A percentile compares a stretch with the other conserved stretches of the same genome.
phyloP scores from a whole-genome alignment of 345 rosid genomes.

The Tarenaya hassleriana region DNA sequence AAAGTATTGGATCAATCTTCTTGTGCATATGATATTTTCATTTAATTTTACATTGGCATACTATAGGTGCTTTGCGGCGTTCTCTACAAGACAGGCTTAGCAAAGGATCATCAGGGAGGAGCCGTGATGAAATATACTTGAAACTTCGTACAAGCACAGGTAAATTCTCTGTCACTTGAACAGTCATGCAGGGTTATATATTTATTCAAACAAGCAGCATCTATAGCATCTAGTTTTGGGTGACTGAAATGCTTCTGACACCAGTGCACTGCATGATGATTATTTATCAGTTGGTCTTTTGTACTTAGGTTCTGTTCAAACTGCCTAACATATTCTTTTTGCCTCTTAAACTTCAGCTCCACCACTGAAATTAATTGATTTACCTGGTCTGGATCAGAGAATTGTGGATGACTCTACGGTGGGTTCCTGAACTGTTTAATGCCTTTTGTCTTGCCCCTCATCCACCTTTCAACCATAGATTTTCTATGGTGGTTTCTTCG shows the following conservation, averaged over 20 bases:
- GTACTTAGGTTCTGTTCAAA: slow-evolving; percentile 5
- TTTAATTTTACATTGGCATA: slow-evolving; percentile 21
- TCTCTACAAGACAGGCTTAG: slow-evolving; percentile 87
- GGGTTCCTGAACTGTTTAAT: slow-evolving; percentile 28
- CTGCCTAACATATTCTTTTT: slow-evolving; percentile 7
- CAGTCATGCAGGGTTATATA: slow-evolving; percentile 12
- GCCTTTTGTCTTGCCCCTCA: background rate
- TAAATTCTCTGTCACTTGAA: slow-evolving; percentile 21
- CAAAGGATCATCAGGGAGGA: slow-evolving; percentile 75
- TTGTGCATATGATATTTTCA: slow-evolving; percentile 23
- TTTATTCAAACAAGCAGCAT: slow-evolving; percentile 10
- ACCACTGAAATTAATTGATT: slow-evolving; percentile 81
- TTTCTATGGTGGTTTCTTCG: background rate
- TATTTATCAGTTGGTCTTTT: slow-evolving; percentile 11
- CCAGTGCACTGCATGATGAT: slow-evolving; percentile 2
- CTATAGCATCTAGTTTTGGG: background rate
- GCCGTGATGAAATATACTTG: slow-evolving; percentile 82
- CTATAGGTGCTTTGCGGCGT: slow-evolving; percentile 80
- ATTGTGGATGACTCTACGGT: slow-evolving; percentile 84
- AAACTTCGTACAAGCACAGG: slow-evolving; percentile 95
- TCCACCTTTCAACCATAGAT: slow-evolving; percentile 4
- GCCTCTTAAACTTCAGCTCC: slow-evolving; percentile 56
- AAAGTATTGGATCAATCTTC: slow-evolving; percentile 1
- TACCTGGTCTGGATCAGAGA: slow-evolving; percentile 98
- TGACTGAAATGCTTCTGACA: slow-evolving; percentile 2